Base-by-base conservation (phyloP, 176 grass and related monocot genomes). In the Typha latifolia region DNA sequence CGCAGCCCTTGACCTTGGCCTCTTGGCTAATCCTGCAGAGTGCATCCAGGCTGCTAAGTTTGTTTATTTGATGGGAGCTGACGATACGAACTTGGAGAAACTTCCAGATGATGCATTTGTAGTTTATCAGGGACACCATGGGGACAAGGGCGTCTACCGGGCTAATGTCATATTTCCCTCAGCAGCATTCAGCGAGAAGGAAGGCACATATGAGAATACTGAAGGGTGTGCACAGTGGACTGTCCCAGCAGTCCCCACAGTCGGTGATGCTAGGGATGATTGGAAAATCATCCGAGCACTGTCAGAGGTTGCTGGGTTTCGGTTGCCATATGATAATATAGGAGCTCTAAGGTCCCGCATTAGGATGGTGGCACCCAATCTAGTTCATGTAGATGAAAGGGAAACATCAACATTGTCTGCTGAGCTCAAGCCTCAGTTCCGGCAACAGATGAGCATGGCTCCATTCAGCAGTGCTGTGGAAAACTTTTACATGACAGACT, bases 211-310 rank as follows among this genome's bases (percentile, higher is more conserved):
- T 2, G 95, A 99, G 74, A 99, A 99, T 63, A 94, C 95, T 0
- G 95, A 99, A 78, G 95, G 95, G 10, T 94, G 84, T 71, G 65
- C 89, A 27, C 95, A 99, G 32, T 94, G 89, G 95, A 99, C 86
- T 7, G 78, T 85, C 63, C 89, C 95, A 32, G 95, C 95, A 76
- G 95, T 99, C 29, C 95, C 95, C 20, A 99, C 89, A 0, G 86
- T 99, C 16, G 95, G 95, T 62, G 89, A 99, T 79, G 80, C 95
- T 52, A 94, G 95, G 62, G 95, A 99, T 81, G 89, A 99, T 81
- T 99, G 95, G 95, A 99, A 99, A 86, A 99, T 99, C 72, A 77
- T 99, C 53, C 76, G 95, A 43, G 95, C 95, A 59, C 81, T 94
- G 57, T 94, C 89, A 0, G 95, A 99, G 79, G 86, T 90, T 34